phyloP scores from a whole-genome alignment of 768 basidiomycete species.

The Lactarius hengduanensis region DNA sequence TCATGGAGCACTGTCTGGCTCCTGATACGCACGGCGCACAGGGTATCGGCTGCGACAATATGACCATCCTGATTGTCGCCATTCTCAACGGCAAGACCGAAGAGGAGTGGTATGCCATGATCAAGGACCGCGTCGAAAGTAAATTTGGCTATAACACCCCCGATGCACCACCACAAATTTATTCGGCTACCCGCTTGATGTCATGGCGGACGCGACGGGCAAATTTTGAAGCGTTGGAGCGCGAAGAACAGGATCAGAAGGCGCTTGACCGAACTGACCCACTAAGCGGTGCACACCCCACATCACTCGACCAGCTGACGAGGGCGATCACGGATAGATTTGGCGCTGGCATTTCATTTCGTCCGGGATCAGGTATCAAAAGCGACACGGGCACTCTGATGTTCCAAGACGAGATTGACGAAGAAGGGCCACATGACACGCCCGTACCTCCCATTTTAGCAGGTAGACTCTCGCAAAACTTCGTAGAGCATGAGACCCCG shows the following conservation, averaged over 20 bases:
- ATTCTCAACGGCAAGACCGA: conserved; percentile 83
- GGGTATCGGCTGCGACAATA: conserved; percentile 98
- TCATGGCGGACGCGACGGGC: conserved; percentile 57
- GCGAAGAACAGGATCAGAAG: conserved; percentile 38
- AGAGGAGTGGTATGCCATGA: conserved; percentile 91
- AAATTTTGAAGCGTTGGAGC: conserved; percentile 49
- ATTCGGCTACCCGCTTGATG: conserved; percentile 59
- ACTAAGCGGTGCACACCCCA: conserved; percentile 5
- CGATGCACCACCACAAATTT: conserved; percentile 69
- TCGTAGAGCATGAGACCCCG: conserved; percentile 56
- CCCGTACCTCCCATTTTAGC: conserved; percentile 17
- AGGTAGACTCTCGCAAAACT: conserved; percentile 46
- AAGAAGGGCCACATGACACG: conserved; percentile 39
- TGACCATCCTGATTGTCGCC: conserved; percentile 93
- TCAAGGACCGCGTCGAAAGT: conserved; percentile 75
- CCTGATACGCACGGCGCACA: conserved; percentile 88
- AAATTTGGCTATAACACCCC: conserved; percentile 80
- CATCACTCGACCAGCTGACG: conserved; percentile 22
- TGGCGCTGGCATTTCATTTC: conserved; percentile 57
- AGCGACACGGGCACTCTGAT: conserved; percentile 52
- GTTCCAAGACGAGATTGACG: conserved; percentile 65
- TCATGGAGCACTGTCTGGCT: conserved; percentile 92
- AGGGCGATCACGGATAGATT: conserved; percentile 22
- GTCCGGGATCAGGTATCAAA: conserved; percentile 52
- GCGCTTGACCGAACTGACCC: conserved; percentile 12